phyloP scores from a whole-genome alignment of 2,329 filamentous ascomycete species.

The Exophiala calicioides region DNA sequence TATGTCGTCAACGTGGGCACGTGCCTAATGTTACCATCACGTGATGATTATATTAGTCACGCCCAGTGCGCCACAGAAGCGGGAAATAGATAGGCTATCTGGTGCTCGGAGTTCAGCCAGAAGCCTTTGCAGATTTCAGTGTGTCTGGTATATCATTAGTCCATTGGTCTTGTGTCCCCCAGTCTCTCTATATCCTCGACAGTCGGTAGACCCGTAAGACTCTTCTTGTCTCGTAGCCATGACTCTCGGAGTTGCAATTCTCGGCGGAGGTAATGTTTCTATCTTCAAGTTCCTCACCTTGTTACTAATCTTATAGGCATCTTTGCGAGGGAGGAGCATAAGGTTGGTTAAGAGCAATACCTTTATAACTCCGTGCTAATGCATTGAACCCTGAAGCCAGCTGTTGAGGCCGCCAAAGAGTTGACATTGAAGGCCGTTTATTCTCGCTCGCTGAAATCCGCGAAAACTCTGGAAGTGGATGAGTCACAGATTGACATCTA shows the following conservation, averaged over 20 bases:
- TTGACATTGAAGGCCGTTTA: constrained; percentile 59
- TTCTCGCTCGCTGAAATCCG: constrained; percentile 58
- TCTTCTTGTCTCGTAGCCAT: too few relatives aligned
- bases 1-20: too few relatives aligned
- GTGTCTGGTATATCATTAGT: too few relatives aligned
- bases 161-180: too few relatives aligned
- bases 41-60: too few relatives aligned
- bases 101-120: too few relatives aligned
- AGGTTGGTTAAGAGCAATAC: constrained; percentile 39
- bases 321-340: constrained; percentile 59
- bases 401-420: constrained; percentile 47
- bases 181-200: too few relatives aligned
- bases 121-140: too few relatives aligned
- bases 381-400: constrained; percentile 43
- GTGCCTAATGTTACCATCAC: too few relatives aligned
- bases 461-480: constrained; percentile 43
- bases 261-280: constrained; percentile 50
- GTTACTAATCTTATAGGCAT: constrained; percentile 43
- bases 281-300: not conserved
- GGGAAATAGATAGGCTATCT: too few relatives aligned
- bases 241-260: constrained; percentile 52
- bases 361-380: constrained; percentile 4
- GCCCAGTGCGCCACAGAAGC: too few relatives aligned
- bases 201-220: too few relatives aligned
- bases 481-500: constrained; percentile 52